Base-by-base conservation (phyloP, 2,329 filamentous ascomycete genomes). In the Aspergillus ochraceus region DNA sequence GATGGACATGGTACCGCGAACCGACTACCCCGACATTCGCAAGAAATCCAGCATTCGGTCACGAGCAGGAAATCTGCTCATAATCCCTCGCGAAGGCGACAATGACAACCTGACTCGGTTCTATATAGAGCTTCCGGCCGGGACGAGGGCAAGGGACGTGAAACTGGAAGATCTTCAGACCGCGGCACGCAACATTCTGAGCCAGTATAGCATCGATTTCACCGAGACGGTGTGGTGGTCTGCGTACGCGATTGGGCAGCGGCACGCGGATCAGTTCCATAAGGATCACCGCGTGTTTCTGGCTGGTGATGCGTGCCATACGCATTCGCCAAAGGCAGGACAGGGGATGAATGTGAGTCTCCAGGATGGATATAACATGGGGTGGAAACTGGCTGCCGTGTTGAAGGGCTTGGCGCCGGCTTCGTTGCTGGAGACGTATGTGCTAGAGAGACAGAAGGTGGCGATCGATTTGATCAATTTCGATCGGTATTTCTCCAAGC, bases 261-360 rank as follows among this genome's bases (percentile, higher is more conserved):
- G 90, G 19, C 83, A 92, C 22, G 90, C 89, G 2, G 86, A 86
- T 64, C 82, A 84, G 51, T 92, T 92, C 76, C 84, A 85, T 64
- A 85, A 89, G 67, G 80, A 84, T 51, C 77, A 86, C 60, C 82
- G 86, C 17, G 83, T 89, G n/a, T 91, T 91, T 71, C 78, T 91
- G 45, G 86, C 86, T 12, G 88, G 88, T 17, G 88, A 91, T 69
- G 88, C 88, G 36, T 88, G 86, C 79, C 70, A 84, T 65, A 90
- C 88, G 0, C 88, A 91, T 70, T 88, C 86, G 2, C 88, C 88
- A 4, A 90, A 90, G 73, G 87, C 88, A 1, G 88, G 88, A 0
- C 88, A 90, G 74, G 88, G 80, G 0, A 80, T 80, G 77, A 80
- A 80, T 57, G 76, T 78, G 47, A 76, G 75, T 14, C 71, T 89